These are phyloP conservation scores for Colletotrichum horii DNA, from an alignment of 2,329 filamentous ascomycete species.

Conservation along the genomic window DNA sequence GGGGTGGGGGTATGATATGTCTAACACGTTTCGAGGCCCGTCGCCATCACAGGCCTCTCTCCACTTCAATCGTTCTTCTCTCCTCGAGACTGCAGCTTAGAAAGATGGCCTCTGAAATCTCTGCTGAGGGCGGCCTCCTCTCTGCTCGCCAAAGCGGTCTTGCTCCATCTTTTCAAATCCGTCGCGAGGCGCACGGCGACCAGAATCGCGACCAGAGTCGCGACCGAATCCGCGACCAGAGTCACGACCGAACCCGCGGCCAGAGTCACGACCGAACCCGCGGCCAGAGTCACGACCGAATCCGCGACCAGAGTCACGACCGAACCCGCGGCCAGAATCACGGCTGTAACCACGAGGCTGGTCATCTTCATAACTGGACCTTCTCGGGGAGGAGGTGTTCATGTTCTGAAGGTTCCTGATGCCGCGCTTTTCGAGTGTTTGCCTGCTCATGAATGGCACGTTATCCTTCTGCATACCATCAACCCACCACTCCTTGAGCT, in stretches of 20 bases:
- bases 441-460: conserved; percentile 25
- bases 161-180: conserved; percentile 2
- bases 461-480: conserved; percentile 57
- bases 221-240: conserved; percentile 12
- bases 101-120: neutral
- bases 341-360: neutral
- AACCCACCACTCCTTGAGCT: conserved; percentile 59
- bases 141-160: neutral
- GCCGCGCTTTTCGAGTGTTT: conserved; percentile 31
- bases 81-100: neutral
- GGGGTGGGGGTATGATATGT: neutral
- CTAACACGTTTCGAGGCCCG: neutral
- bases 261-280: conserved; percentile 1
- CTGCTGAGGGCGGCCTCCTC: neutral
- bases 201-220: conserved; percentile 7
- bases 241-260: conserved; percentile 12
- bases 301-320: conserved; percentile 12
- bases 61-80: neutral
- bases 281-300: conserved; percentile 1
- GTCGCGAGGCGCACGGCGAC: conserved; percentile 9
- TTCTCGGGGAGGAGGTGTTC: conserved; percentile 30
- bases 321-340: conserved; percentile 13
- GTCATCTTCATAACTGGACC: neutral
- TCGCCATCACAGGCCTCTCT: neutral
- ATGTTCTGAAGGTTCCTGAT: conserved; percentile 34